Evolutionary conservation across 495 filamentous ascomycete genomes (phyloP), one percentile per base, ranked within the genome.

Genomic region (Trichocladium uniseriatum): DNA sequence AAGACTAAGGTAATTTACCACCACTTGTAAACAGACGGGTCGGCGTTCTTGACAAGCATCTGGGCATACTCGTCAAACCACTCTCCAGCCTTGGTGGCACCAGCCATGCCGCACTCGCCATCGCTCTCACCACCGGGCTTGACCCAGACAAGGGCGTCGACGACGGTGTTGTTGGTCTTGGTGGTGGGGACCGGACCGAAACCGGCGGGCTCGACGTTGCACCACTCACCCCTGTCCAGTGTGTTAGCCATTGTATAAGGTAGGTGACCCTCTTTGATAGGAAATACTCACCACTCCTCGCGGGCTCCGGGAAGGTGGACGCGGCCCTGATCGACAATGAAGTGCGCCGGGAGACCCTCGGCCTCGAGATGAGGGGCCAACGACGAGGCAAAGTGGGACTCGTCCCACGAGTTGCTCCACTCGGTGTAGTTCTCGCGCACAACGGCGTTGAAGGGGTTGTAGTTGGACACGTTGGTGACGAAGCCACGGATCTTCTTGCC

Each of bases 71-170:
- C 83, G 68, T 86, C 72, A 70, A 85, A 83, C 82, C 83, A 88
- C 11, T 69, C 62, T 5, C 82, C 82, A 44, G 84, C 82, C 64
- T 83, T 76, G 6, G 85, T 82, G 10, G 84, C 80, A 7, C 68
- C 79, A 0, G 57, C 27, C 18, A 60, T 62, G 16, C 83, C 81
- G 48, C 84, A 87, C 69, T 80, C 73, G 28, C 85, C 84, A 63
- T 89, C 84, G 41, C 75, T 77, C 60, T 89, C 84, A 46, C 84
- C 85, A 52, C 84, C 84, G 9, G 83, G 84, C 75, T 87, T 88
- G 45, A 86, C 66, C 84, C 83, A 88, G 54, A 87, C 82, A 60
- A 88, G 81, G 29, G 82, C 79, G 63, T 88, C 83, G n/a, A 78
- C 67, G 21, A 81, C 69, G 11, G 67, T 55, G 62, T 80, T 73